These are phyloP conservation scores for Beauveria rudraprayagi DNA, from an alignment of 2,329 filamentous ascomycete genomes.

Conservation along the genomic window DNA sequence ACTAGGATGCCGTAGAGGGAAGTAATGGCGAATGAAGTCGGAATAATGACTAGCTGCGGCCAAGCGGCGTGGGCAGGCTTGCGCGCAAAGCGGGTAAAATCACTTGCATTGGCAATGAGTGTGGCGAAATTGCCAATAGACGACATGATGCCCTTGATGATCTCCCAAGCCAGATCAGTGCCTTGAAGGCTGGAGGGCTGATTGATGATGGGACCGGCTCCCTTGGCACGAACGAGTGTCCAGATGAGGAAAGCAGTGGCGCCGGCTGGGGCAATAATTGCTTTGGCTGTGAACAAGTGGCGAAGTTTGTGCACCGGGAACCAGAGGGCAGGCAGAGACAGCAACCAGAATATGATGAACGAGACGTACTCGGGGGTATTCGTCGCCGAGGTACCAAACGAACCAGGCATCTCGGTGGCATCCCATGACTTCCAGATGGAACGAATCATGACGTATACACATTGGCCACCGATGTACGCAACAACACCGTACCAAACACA, in stretches of 20 bases:
- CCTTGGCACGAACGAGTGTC: slow-evolving; percentile 73
- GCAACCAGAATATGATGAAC: slow-evolving; percentile 82
- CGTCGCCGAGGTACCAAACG: slow-evolving; percentile 60
- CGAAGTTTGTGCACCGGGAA: slow-evolving; percentile 84
- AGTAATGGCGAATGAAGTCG: slow-evolving; percentile 64
- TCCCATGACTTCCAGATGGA: slow-evolving; percentile 70
- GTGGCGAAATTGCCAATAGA: slow-evolving; percentile 88
- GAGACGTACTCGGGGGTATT: slow-evolving; percentile 67
- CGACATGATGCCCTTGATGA: slow-evolving; percentile 80
- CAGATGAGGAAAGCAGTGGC: slow-evolving; percentile 82
- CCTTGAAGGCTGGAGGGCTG: slow-evolving; percentile 57
- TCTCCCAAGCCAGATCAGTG: slow-evolving; percentile 66
- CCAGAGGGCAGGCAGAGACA: slow-evolving; percentile 76
- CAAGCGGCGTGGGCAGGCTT: slow-evolving; percentile 70
- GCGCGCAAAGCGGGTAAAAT: slow-evolving; percentile 75
- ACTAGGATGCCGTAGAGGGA: slow-evolving; percentile 79
- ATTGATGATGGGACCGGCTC: slow-evolving; percentile 73
- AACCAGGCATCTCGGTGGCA: slow-evolving; percentile 53
- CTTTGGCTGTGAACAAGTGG: slow-evolving; percentile 86
- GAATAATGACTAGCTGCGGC: slow-evolving; percentile 72
- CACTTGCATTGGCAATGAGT: slow-evolving; percentile 73
- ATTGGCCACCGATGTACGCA: slow-evolving; percentile 74
- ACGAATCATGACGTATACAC: slow-evolving; percentile 82
- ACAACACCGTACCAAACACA: slow-evolving; percentile 87
- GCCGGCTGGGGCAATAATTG: slow-evolving; percentile 74